These are phyloP conservation scores for Fraxinus platypoda DNA, from an alignment of 305 asterid genomes.

Conservation along the genomic window DNA sequence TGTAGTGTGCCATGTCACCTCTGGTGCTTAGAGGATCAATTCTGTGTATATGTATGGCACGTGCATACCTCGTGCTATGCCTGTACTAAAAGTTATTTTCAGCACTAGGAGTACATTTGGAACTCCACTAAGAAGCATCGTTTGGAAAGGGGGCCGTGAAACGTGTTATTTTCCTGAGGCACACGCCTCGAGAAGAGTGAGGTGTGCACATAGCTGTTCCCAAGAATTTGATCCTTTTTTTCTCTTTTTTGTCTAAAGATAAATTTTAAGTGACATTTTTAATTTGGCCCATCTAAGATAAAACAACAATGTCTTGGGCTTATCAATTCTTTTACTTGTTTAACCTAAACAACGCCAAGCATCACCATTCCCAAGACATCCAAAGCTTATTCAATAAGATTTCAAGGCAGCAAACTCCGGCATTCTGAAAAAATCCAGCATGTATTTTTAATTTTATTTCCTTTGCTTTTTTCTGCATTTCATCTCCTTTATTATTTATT, in stretches of 20 bases:
- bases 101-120: neutral
- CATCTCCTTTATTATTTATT: neutral
- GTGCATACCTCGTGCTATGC: neutral
- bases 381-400: neutral
- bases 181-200: neutral
- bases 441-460: neutral
- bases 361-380: neutral
- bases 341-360: neutral
- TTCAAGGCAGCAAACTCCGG: neutral
- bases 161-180: neutral
- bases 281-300: neutral
- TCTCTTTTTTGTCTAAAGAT: no score
- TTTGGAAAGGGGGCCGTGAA: neutral
- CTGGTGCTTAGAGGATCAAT: no score
- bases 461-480: neutral
- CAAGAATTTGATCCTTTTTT: neutral
- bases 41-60: neutral
- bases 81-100: neutral
- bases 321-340: neutral
- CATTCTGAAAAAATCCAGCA: neutral
- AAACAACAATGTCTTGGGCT: neutral
- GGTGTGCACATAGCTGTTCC: neutral
- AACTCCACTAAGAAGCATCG: neutral
- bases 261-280: neutral
- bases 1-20: no score